Base-by-base conservation (phyloP, 371 early-diverging fungal species). In the Haplosporangium sp. region DNA sequence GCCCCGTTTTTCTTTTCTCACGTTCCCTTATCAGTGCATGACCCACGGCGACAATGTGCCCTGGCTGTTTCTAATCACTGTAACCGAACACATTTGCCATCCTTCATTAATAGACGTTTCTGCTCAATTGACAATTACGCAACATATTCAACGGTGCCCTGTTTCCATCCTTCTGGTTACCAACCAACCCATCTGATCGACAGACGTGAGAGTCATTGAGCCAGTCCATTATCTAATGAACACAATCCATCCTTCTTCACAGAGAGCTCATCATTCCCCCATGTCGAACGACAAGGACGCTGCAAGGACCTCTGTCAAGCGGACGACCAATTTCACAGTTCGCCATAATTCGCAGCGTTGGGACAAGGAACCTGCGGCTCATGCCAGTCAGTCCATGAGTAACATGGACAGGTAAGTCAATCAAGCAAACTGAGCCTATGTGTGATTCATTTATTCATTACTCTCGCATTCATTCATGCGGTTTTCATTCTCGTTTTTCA, bases 241-340 rank as follows among this genome's bases (percentile, higher is more conserved):
- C 69, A 69, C 69, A 62, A 69, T 69, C 62, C 69, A 52, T 62
- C 56, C 62, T 12, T 62, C 69, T 41, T 14, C 46, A n/a, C 61
- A 60, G 41, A 41, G 67, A 53, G 55, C 53, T 43, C 67, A 29
- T 29, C 29, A 59, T 59, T 57, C 65, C 43, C 5, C 55, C 36
- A 67, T 67, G 67, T 59, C 67, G 42, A 38, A 14, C 46, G 37
- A 41, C 21, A 67, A 59, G 55, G 60, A 67, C 58, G 48, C 67
- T 52, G 60, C 52, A 45, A 41, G 48, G 50, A 20, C 50, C 9
- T 12, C n/a, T 20, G 40, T 13, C 36, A 67, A 59, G 47, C 59
- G 60, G 37, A 36, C 59, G 16, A 42, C 59, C 55, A 59, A 59
- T 47, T 59, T 58, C 23, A 67, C 55, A 14, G 55, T 54, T 12